Evolutionary conservation across 345 rosid species (phyloP), one percentile per base, ranked within the genome.

Genomic region (Acer negundo): DNA sequence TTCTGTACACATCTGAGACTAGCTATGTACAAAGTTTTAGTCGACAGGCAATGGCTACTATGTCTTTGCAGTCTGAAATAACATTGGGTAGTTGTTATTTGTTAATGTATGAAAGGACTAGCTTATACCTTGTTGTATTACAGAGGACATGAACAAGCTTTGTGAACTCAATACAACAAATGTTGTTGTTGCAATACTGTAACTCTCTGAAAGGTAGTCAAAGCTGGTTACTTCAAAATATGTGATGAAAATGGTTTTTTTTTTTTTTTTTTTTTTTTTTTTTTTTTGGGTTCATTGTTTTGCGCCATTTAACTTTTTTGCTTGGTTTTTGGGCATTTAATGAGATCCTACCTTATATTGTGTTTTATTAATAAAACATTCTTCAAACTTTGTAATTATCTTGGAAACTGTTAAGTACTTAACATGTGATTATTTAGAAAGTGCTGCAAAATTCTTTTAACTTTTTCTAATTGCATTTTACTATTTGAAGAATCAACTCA

Each of bases 21-120:
- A 55, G 72, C 22, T 35, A 24, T 75, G 72, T 65, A 13, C 63
- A 64, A n/a, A 47, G 59, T 49, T 63, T 19, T 17, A 47, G 28
- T 42, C 0, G 10, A 1, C 49, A 15, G 46, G 15, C 49, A 61
- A 61, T 59, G 67, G 76, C 58, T 23, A 42, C 68, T 71, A 4
- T 16, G 23, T 66, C 61, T 63, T 56, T 3, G 19, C 20, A 16
- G 10, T 49, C 49, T 65, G 70, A 20, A 75, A 15, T 22, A 13
- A 20, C 65, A 17, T 40, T 0, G 15, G 38, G 7, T 38, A 8
- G 23, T 53, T 67, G 65, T 56, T 38, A 8, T 17, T 53, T 67
- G 65, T 56, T 75, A 22, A 24, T 67, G 73, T 67, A 40, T 67
- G 6, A 16, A 17, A 67, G 24, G 35, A 42, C 73, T 23, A 12